Evolutionary conservation across 139 green algal species (phyloP), one percentile per base, ranked within the genome.

Genomic region (Auxenochlorella pyrenoidosa): DNA sequence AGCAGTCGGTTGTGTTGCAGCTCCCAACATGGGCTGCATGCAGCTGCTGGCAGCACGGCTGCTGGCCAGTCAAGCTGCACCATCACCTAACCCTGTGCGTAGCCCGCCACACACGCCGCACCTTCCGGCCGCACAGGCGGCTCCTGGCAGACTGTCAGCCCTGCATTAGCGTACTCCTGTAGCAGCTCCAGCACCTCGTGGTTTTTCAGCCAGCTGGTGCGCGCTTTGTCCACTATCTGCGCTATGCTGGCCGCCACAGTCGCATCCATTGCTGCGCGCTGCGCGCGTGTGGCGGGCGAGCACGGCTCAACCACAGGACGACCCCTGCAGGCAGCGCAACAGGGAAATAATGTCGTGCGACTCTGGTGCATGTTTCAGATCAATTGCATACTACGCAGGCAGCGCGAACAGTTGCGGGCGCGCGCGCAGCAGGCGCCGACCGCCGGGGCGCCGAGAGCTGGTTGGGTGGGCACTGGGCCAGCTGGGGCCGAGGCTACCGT

Each of bases 171-270:
- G 28, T 70, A 87, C 32, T 34, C 66, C 26, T 90, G 41, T 70
- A 92, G 77, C 32, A 92, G 34, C n/a, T 86, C 75, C 41, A 90
- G 59, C 36, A 92, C 84, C 15, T 92, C 90, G 0, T 75, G 59
- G 75, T 92, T 92, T 22, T 86, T 92, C 19, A 92, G 44, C 90
- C 90, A 92, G 79, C 70, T 65, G 13, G 70, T 72, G 36, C 41
- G 38, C 32, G 88, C 88, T 34, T 92, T 92, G 26, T 73, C 72
- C 32, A 92, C 65, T 16, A 90, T 66, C 47, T 34, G 44, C 3
- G 63, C 41, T 8, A 87, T 54, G 28, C 26, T 70, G 47, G 47
- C 76, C 34, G 47, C 47, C 47, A 47, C 76, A 6, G n/a, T 44
- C n/a, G 54, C 54, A 4, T 70, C 79, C 79, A 84, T 84, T 1